Conservation (phyloP, 805 yeast species). For the Nakazawaea wyomingensis region DNA sequence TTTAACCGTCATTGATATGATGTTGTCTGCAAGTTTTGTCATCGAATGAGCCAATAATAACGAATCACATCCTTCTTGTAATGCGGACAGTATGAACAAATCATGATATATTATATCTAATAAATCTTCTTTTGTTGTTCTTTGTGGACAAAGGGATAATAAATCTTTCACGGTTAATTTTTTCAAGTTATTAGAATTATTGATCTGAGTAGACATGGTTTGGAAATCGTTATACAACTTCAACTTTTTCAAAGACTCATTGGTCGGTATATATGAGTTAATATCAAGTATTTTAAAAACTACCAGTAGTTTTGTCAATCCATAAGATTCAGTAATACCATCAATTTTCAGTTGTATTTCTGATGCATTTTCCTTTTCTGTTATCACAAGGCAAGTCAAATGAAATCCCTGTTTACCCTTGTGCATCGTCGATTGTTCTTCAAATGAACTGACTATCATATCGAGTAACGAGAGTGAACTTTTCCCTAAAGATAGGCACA, state of each 20-base stretch:
- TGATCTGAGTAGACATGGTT: constrained; percentile 13
- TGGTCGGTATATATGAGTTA: constrained; percentile 31
- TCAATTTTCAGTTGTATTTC: constrained; percentile 13
- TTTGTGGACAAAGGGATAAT: constrained; percentile 36
- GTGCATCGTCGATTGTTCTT: constrained; percentile 58
- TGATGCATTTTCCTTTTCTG: constrained; percentile 10
- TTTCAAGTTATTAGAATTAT: constrained; percentile 9
- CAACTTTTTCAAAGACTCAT: constrained; percentile 27
- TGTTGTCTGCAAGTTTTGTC: constrained; percentile 77
- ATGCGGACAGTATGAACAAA: constrained; percentile 43
- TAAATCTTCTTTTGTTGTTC: constrained; percentile 66
- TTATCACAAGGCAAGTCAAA: constrained; percentile 8
- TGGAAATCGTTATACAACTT: constrained; percentile 27
- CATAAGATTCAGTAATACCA: constrained; percentile 14
- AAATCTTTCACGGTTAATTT: constrained; percentile 26
- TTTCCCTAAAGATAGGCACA: constrained; percentile 63
- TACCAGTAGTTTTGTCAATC: constrained; percentile 27
- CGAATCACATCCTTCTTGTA: constrained; percentile 41
- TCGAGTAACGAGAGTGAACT: constrained; percentile 69
- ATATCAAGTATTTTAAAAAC: constrained; percentile 35
- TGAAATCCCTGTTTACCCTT: constrained; percentile 64
- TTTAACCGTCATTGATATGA: constrained; percentile 73
- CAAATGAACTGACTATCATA: constrained; percentile 52
- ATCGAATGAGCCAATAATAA: constrained; percentile 71
- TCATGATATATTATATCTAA: constrained; percentile 40